Evolutionary conservation across 2,329 filamentous ascomycete species (phyloP).

Genomic region (Hymenoscyphus fructigenus): DNA sequence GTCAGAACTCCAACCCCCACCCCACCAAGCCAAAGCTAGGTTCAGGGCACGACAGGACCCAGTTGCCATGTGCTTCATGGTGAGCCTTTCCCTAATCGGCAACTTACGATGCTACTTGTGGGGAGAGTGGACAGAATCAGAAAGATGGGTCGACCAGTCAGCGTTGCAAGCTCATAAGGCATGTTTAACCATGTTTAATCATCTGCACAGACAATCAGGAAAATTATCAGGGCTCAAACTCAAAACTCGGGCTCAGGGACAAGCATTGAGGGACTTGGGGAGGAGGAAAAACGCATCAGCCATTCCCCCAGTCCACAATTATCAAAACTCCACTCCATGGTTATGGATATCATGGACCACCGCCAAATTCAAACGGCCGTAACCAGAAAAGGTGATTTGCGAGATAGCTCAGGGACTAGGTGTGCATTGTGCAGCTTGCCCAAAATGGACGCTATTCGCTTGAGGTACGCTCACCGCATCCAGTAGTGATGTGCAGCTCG

Average conservation of each 20-base stretch:
- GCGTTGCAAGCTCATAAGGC: too few species aligned
- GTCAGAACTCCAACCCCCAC: background rate
- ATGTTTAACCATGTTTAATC: background rate
- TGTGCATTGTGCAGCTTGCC: background rate
- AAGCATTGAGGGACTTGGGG: too few species aligned
- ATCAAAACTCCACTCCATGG: background rate
- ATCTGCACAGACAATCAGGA: background rate
- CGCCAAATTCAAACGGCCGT: background rate
- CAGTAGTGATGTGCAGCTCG: background rate
- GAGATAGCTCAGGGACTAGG: background rate
- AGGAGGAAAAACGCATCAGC: background rate
- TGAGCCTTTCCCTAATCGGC: background rate
- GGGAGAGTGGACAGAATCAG: background rate
- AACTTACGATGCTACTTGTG: background rate
- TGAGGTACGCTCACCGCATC: background rate
- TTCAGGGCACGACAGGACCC: background rate
- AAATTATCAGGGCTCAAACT: background rate
- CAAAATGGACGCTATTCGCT: background rate
- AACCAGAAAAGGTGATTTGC: background rate
- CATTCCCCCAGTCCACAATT: background rate
- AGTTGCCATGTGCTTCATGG: background rate
- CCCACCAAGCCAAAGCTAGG: background rate
- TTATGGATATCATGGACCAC: background rate
- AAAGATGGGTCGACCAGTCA: too few species aligned
- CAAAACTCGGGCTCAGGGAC: background rate